Conservation (phyloP, 768 basidiomycete genomes). For the Termitomyces sp. region DNA sequence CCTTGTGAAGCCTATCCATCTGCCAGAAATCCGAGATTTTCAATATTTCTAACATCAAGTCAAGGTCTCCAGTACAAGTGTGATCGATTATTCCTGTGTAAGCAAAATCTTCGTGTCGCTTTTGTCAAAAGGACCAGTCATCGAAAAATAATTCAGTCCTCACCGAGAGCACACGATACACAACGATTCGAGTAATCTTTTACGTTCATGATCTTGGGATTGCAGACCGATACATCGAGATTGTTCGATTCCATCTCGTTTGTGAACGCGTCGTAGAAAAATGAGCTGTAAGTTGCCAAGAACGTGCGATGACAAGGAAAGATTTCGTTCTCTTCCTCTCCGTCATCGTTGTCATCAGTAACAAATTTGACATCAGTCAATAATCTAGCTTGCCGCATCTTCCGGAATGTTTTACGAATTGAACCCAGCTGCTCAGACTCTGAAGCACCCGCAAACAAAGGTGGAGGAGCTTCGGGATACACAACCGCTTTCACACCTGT, state of each 20-base stretch:
- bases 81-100: constrained; percentile 20
- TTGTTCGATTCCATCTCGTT: constrained; percentile 18
- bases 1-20: constrained; percentile 17
- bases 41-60: constrained; percentile 22
- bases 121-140: neutral
- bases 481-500: constrained; percentile 25
- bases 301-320: constrained; percentile 36
- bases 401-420: constrained; percentile 20
- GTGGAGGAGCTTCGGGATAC: constrained; percentile 16
- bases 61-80: neutral
- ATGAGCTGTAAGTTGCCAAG: constrained; percentile 26
- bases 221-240: neutral
- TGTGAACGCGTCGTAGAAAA: constrained; percentile 25
- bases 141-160: neutral
- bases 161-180: constrained; percentile 24
- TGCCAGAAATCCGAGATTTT: constrained; percentile 22
- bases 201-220: constrained; percentile 9
- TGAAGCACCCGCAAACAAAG: constrained; percentile 1
- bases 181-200: constrained; percentile 15
- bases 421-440: constrained; percentile 16
- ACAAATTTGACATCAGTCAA: constrained; percentile 33
- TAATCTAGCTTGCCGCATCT: constrained; percentile 23
- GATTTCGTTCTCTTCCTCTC: constrained; percentile 11
- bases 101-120: constrained; percentile 20
- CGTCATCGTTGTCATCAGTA: constrained; percentile 11